Evolutionary conservation across 345 rosid genomes (phyloP), one percentile per base, ranked within the genome.

Genomic region (Linum usitatissimum): DNA sequence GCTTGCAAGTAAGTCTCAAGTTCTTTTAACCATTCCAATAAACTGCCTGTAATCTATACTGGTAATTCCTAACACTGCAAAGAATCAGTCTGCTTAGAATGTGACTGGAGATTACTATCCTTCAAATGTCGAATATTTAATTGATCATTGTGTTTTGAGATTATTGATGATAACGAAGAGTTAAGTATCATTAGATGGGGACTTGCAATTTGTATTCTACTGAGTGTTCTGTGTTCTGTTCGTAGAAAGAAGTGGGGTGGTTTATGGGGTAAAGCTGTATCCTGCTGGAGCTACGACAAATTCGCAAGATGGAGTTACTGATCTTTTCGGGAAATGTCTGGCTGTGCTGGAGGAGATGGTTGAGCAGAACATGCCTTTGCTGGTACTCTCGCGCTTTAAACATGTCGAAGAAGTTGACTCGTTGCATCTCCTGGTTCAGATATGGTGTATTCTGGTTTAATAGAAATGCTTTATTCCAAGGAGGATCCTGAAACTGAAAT

Each of bases 261-360:
- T 90, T 75, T 84, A 76, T 82, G 97, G 88, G 59, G 97, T 93
- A 63, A 93, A 93, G 84, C 60, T 90, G 71, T 93, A 93, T 70
- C 99, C 99, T 72, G 99, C 96, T 13, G 96, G 99, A 17, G 97
- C 97, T 40, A 87, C 97, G 18, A 86, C 99, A 34, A 93, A 93
- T 70, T 90, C 97, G 62, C 94, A 93, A 78, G 94, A 90, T 67
- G 99, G 97, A 61, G 99, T 93, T 55, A 90, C 96, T 0, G 89
- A 90, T 71, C 87, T 93, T 61, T 79, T 90, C 61, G 97, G 99
- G 30, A 87, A 86, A 67, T 90, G 96, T 66, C 80, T 93, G 53
- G 86, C 94, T 39, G 92, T 82, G 54, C 85, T 93, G 58, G 99
- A 87, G 79, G 94, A 90, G 75, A 78, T 93, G 99, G 81, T 72